phyloP scores from a whole-genome alignment of 805 yeast genomes.

The Metschnikowia colocasiae region DNA sequence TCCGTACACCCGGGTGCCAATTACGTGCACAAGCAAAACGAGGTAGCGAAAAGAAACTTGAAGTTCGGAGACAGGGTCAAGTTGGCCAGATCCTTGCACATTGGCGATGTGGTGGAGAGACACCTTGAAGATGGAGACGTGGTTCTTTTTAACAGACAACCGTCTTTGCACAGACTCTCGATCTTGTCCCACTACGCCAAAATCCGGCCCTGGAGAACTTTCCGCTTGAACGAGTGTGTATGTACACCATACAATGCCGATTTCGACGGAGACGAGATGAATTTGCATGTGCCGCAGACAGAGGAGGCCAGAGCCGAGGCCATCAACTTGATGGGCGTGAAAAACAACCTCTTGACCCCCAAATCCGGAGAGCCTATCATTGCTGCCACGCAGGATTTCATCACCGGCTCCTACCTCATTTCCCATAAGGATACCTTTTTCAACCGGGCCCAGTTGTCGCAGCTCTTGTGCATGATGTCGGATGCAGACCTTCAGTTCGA shows the following conservation, averaged over 20 bases:
- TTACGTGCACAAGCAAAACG: constrained; percentile 78
- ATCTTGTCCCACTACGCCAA: constrained; percentile 94
- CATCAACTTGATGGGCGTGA: constrained; percentile 97
- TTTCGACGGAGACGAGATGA: constrained; percentile 99
- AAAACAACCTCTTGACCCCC: constrained; percentile 90
- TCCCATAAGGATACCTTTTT: constrained; percentile 92
- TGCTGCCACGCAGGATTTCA: constrained; percentile 99
- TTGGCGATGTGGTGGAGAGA: constrained; percentile 94
- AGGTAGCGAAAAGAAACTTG: constrained; percentile 80
- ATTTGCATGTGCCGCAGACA: constrained; percentile 96
- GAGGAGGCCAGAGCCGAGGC: constrained; percentile 99
- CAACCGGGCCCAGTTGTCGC: constrained; percentile 80
- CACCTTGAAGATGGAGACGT: constrained; percentile 97
- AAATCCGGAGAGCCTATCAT: constrained; percentile 98
- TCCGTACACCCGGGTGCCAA: constrained; percentile 94
- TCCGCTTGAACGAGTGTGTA: constrained; percentile 95
- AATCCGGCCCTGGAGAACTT: constrained; percentile 96
- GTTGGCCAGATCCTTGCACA: constrained; percentile 68
- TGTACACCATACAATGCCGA: constrained; percentile 99
- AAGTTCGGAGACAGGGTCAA: constrained; percentile 82
- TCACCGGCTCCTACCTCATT: constrained; percentile 90
- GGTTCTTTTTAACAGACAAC: constrained; percentile 95
- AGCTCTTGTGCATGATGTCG: constrained; percentile 90
- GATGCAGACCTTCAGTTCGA: constrained; percentile 88
- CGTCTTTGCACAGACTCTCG: constrained; percentile 91